These are phyloP conservation scores for Aspergillus versicolor DNA, from an alignment of 2,329 filamentous ascomycete species.

Conservation along the genomic window DNA sequence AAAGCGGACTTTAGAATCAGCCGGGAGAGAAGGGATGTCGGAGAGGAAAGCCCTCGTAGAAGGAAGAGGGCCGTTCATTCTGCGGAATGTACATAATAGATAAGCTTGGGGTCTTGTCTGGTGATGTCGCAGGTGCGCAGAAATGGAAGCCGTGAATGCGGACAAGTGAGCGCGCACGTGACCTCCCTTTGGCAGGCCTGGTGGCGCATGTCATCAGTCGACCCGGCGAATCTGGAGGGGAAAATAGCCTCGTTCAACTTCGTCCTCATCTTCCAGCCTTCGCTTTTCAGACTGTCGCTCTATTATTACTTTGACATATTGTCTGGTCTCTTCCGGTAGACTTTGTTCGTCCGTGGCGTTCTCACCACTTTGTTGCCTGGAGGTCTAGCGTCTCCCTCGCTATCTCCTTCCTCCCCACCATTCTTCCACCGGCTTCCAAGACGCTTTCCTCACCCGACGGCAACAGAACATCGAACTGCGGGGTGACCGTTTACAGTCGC, in stretches of 20 bases:
- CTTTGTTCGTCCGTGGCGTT: background rate
- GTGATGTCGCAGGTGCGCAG: background rate
- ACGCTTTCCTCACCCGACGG: background rate
- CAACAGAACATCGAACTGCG: background rate
- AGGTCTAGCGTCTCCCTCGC: background rate
- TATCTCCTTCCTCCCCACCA: constrained; percentile 6
- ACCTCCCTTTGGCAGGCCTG: constrained; percentile 31
- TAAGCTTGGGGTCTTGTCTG: background rate
- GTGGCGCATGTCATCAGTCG: constrained; percentile 34
- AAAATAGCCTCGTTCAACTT: constrained; percentile 16
- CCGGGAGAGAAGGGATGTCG: constrained; percentile 52
- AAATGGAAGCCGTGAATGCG: background rate
- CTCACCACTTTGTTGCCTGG: background rate
- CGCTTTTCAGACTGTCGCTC: background rate
- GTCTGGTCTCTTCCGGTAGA: background rate
- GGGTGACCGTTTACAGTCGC: background rate
- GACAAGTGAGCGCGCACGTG: constrained; percentile 27
- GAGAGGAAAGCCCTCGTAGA: constrained; percentile 66
- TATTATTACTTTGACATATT: background rate
- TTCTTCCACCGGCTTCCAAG: constrained; percentile 12
- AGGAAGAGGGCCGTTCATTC: constrained; percentile 58
- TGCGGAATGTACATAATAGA: constrained; percentile 10
- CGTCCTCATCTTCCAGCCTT: constrained; percentile 1
- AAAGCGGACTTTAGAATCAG: constrained; percentile 81
- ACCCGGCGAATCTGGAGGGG: constrained; percentile 22